Base-by-base conservation (phyloP, 2,329 filamentous ascomycete species). In the Sporothrix schenckii region DNA sequence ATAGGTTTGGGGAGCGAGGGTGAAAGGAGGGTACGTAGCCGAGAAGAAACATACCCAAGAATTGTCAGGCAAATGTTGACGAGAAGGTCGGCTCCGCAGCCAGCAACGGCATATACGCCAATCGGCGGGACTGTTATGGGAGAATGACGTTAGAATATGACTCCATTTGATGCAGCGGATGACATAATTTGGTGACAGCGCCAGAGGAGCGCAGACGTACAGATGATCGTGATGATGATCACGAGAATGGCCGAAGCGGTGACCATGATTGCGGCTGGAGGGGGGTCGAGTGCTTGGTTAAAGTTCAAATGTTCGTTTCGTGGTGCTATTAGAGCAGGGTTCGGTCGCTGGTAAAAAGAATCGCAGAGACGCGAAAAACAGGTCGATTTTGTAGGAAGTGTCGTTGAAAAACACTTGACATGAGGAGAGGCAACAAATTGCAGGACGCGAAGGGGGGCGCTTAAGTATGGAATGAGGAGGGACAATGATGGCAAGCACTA, bases 61-160 rank as follows among this genome's bases (percentile, higher is more conserved):
- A 91, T 75, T 0, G 89, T 91, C 73, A 92, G 80, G 74, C 86
- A 84, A 75, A 91, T 85, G 78, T 91, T 92, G 80, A 91, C 86
- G 68, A 89, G 82, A 47, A 91, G 79, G 76, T 91, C 89, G 75
- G 80, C 79, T 54, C 89, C 88, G 76, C 88, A 91, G 76, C 89
- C 89, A 70, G 88, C 85, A 67, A 91, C 85, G 65, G 86, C 79
- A 77, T 83, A 89, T 58, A 90, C 88, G 66, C 88, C 89, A 69
- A 89, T 78, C 16, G 89, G 89, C 67, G 89, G 89, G 71, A 90
- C 89, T 92, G 10, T 14, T 21, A 68, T 71, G n/a, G 50, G 39
- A 24, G 10, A 27, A 0, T 21, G 7, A 50, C 6, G 54, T 60
- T 44, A 68, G 47, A 24, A 53, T 34, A 34, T 34, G 34, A 34